Base-by-base conservation (phyloP, 1,284 basidiomycete genomes). In the Leccinum colubrinum region DNA sequence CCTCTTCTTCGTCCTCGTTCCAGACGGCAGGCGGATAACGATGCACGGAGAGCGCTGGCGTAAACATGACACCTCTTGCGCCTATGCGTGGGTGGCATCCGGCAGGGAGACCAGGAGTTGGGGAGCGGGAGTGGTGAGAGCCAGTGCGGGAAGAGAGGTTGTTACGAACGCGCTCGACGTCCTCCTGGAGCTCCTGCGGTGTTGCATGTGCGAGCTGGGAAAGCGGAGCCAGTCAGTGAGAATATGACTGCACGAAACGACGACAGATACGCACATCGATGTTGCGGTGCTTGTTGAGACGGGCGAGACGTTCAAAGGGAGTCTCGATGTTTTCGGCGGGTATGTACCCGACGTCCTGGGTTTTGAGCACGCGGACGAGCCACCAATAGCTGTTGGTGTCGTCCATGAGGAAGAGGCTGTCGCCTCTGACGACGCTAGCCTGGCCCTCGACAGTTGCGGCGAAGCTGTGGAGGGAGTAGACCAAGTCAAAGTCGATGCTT, bases 241-340 rank as follows among this genome's bases (percentile, higher is more conserved):
- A 17, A 15, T 27, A 2, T 5, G 17, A 30, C 20, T 39, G 14
- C 14, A 51, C 39, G 3, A 57, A 17, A 2, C 50, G 53, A 20
- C 55, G 3, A 25, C 8, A 25, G 50, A 56, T 7, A 82, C 93
- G 77, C 73, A 97, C 91, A 74, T 98, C 97, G 61, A 99, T 92
- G 75, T 99, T 99, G 41, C 96, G 85, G 74, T 98, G 95, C 76
- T 98, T 98, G 81, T 99, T 99, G 62, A 99, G 82, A 63, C 97
- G 83, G 0, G 97, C 97, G 22, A 99, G 84, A 55, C 97, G 86
- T 76, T 99, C 97, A 70, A 95, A 98, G 0, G 97, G 97, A 0
- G 97, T 99, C 77, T 99, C 97, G 70, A 99, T 98, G 76, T 99
- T 99, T 79, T 99, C 97, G 0, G 97, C 97, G 15, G 97, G 97